A percentile compares a stretch with the other conserved stretches of the same genome.
Conservation (phyloP, 2,329 filamentous ascomycete genomes). For the Diaporthe vaccinii region DNA sequence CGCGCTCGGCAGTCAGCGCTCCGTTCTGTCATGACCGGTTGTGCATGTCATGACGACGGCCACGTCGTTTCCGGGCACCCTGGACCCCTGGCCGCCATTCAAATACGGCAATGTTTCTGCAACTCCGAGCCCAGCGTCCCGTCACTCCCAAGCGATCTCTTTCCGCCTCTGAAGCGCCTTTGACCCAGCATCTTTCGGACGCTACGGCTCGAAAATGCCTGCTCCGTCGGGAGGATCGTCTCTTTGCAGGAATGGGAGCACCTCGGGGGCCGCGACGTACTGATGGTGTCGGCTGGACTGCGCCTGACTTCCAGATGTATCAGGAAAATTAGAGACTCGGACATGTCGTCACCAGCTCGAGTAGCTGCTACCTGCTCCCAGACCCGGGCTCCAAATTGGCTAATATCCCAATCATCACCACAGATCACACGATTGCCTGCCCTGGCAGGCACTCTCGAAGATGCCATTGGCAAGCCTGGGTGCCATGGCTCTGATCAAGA, state of each 20-base stretch:
- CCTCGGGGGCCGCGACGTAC: not conserved
- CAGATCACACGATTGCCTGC: not conserved
- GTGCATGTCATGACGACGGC: conserved; percentile 27
- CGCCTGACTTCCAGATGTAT: not conserved
- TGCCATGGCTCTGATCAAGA: not conserved
- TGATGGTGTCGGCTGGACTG: not conserved
- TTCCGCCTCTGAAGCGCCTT: conserved; percentile 31
- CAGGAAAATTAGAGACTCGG: not conserved
- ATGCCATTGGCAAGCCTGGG: not conserved
- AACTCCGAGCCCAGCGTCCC: conserved; percentile 8
- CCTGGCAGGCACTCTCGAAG: not conserved
- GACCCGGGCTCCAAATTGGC: not conserved
- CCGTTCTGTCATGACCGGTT: conserved; percentile 27
- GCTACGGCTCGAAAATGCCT: conserved; percentile 28
- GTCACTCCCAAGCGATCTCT: conserved; percentile 8
- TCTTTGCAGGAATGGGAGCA: not conserved
- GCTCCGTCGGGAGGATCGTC: not conserved
- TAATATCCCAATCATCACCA: not conserved
- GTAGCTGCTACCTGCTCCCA: not conserved
- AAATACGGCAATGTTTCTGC: conserved; percentile 29
- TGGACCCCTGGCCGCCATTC: conserved; percentile 11
- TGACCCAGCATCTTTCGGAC: not conserved
- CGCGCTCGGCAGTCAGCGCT: conserved; percentile 28
- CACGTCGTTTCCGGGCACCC: not conserved
- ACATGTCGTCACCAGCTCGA: conserved; percentile 8